Percentiles rank a stretch among this genome's conserved stretches.
phyloP scores from a whole-genome alignment of 768 basidiomycete species.

The Termitomyces sp. region DNA sequence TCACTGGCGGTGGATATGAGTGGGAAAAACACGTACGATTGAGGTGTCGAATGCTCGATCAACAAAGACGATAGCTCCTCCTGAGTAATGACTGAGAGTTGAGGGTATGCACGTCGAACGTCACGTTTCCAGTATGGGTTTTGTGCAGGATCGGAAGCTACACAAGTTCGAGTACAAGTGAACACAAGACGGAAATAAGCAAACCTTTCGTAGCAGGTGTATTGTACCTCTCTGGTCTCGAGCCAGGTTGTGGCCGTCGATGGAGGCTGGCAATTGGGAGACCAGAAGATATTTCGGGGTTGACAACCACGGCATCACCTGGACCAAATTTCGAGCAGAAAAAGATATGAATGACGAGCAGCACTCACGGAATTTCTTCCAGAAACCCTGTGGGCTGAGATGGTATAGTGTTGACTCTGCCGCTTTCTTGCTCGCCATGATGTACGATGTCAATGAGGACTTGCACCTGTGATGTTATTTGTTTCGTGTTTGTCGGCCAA shows the following conservation, averaged over 20 bases:
- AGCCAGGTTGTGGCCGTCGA: constrained; percentile 86
- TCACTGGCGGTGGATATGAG: not conserved
- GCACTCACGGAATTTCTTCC: constrained; percentile 88
- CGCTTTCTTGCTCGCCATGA: constrained; percentile 73
- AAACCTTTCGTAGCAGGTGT: constrained; percentile 87
- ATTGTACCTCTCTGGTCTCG: constrained; percentile 80
- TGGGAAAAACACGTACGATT: constrained; percentile 47
- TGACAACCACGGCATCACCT: constrained; percentile 84
- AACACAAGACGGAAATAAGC: not conserved
- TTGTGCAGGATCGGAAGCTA: constrained; percentile 79
- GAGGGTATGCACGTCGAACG: constrained; percentile 89
- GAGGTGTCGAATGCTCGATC: constrained; percentile 68
- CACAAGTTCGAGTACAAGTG: not conserved
- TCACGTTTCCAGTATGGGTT: constrained; percentile 97
- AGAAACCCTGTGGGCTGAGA: constrained; percentile 84
- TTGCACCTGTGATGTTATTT: constrained; percentile 8
- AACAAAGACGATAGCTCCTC: constrained; percentile 75
- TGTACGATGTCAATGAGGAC: not conserved
- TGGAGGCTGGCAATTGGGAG: constrained; percentile 71
- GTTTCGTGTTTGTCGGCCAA: constrained; percentile 15
- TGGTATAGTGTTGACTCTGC: constrained; percentile 92
- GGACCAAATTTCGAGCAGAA: constrained; percentile 8
- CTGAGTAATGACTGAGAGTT: constrained; percentile 86
- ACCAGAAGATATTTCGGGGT: constrained; percentile 89
- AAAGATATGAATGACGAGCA: not conserved